These are phyloP conservation scores for Aspergillus nomiae DNA, from an alignment of 2,329 filamentous ascomycete genomes.

Conservation along the genomic window DNA sequence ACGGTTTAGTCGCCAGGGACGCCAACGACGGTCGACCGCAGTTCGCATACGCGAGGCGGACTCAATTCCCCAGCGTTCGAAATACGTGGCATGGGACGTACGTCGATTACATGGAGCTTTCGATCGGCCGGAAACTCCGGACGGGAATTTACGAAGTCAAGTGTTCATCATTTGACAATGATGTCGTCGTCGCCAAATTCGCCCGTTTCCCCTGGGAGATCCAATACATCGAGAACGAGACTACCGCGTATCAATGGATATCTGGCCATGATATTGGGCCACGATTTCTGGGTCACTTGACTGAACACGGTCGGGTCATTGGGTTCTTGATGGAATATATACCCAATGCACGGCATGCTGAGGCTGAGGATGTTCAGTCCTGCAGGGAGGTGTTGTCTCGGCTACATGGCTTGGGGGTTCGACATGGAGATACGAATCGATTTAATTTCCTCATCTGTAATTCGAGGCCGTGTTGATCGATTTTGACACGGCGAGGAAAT, in stretches of 20 bases:
- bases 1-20: constrained; percentile 24
- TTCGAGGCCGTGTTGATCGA: constrained; percentile 29
- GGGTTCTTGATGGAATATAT: constrained; percentile 42
- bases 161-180: constrained; percentile 15
- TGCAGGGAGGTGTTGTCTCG: constrained; percentile 24
- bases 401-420: constrained; percentile 29
- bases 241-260: constrained; percentile 41
- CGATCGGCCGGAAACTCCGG: constrained; percentile 22
- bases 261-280: constrained; percentile 38
- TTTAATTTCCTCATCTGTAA: constrained; percentile 30
- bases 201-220: constrained; percentile 44
- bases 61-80: constrained; percentile 22
- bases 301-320: constrained; percentile 42
- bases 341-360: constrained; percentile 25
- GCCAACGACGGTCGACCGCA: constrained; percentile 15
- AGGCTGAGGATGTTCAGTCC: constrained; percentile 19
- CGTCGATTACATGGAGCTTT: constrained; percentile 25
- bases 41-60: constrained; percentile 19
- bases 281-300: constrained; percentile 42
- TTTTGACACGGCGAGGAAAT: constrained; percentile 30
- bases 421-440: constrained; percentile 31
- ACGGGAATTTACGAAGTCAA: constrained; percentile 29
- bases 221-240: constrained; percentile 39
- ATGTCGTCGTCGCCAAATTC: constrained; percentile 38
- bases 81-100: constrained; percentile 27